Conservation (phyloP, 1,284 basidiomycete genomes). For the Testicularia cyperi region DNA sequence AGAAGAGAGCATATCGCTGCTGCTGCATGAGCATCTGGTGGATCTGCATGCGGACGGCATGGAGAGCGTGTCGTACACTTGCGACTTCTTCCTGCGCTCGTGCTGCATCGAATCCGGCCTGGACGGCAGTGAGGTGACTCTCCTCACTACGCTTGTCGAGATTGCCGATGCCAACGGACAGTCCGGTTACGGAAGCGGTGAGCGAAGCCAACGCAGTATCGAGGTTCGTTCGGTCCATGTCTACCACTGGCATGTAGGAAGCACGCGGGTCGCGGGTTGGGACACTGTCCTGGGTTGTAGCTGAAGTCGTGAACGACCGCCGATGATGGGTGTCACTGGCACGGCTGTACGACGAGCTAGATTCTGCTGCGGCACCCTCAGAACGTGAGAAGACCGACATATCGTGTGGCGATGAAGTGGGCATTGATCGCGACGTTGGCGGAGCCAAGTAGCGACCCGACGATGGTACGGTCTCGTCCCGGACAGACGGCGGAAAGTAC, state of each 20-base stretch:
- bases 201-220: conserved; percentile 19
- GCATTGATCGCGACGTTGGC: conserved; percentile 22
- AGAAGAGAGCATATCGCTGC: conserved; percentile 31
- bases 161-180: conserved; percentile 8
- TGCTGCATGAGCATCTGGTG: conserved; percentile 38
- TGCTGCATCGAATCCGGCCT: conserved; percentile 34
- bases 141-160: conserved; percentile 37
- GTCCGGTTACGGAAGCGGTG: conserved; percentile 6
- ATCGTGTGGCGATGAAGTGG: conserved; percentile 3
- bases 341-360: conserved; percentile 4
- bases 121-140: conserved; percentile 28
- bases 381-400: no score
- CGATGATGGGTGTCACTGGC: conserved; percentile 1
- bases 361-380: neutral
- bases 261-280: neutral
- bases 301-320: neutral
- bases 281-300: neutral
- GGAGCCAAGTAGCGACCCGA: conserved; percentile 9
- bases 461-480: conserved; percentile 1
- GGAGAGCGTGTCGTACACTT: conserved; percentile 35
- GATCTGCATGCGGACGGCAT: conserved; percentile 42
- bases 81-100: conserved; percentile 42
- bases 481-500: neutral
- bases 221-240: conserved; percentile 15
- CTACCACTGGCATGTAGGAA: no score